Conservation (phyloP, 306 rosid genomes). For the Casuarina glauca region DNA sequence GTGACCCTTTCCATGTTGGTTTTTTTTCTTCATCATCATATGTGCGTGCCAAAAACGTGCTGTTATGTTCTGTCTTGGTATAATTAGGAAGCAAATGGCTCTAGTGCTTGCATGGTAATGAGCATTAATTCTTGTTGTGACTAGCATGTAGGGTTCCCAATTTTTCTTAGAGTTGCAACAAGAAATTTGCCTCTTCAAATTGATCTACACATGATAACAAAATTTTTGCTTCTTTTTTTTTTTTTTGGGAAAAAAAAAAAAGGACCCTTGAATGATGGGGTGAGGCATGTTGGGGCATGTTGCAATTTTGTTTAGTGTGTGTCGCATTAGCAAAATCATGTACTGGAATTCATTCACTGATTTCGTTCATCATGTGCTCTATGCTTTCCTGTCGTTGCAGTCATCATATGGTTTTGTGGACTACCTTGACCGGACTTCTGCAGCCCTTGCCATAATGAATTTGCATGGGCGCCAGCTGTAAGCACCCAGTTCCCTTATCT, state of each 20-base stretch:
- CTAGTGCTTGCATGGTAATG: neutral
- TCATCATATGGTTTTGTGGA: conserved; percentile 68
- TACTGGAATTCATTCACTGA: conserved; percentile 6
- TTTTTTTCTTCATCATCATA: neutral
- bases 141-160: neutral
- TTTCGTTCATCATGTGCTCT: conserved; percentile 2
- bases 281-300: neutral
- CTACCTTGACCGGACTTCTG: conserved; percentile 57
- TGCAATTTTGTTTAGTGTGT: conserved; percentile 6
- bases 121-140: neutral
- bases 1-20: neutral
- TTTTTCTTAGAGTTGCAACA: neutral
- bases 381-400: conserved; percentile 37
- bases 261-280: neutral
- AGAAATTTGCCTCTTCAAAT: neutral
- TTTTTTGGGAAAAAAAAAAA: neutral
- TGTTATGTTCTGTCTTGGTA: neutral
- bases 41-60: neutral
- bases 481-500: conserved; percentile 28
- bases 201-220: neutral
- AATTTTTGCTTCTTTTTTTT: neutral
- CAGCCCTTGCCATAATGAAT: conserved; percentile 64
- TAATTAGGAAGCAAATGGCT: neutral
- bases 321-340: conserved; percentile 10
- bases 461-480: conserved; percentile 63